Evolutionary conservation across 371 early-diverging fungal species (phyloP).

Genomic region (Mortierella sp.): DNA sequence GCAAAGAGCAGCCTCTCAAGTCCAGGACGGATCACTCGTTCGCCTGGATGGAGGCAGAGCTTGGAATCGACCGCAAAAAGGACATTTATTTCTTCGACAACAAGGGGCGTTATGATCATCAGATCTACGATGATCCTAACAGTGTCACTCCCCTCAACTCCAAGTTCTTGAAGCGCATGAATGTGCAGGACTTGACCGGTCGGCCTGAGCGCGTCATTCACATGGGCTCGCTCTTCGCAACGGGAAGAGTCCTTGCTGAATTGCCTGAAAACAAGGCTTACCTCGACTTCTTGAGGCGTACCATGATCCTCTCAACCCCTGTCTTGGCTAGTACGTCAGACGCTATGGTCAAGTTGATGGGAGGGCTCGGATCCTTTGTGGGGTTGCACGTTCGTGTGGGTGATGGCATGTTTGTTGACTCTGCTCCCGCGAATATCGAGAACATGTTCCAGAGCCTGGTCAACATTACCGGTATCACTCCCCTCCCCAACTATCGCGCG

Average conservation of each 20-base stretch:
- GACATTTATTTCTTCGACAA: constrained; percentile 63
- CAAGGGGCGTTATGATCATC: constrained; percentile 64
- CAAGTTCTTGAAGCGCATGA: constrained; percentile 56
- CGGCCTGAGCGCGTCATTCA: constrained; percentile 58
- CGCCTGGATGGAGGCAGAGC: constrained; percentile 44
- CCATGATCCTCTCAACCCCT: constrained; percentile 64
- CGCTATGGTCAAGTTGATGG: constrained; percentile 59
- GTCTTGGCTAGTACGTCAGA: constrained; percentile 58
- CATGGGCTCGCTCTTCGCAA: constrained; percentile 70
- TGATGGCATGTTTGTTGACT: constrained; percentile 61
- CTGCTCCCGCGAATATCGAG: constrained; percentile 39
- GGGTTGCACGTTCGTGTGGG: constrained; percentile 64
- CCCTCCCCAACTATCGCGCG: constrained; percentile 22
- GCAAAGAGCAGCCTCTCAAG: constrained; percentile 42
- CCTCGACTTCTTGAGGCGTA: constrained; percentile 54
- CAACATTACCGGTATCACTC: constrained; percentile 39
- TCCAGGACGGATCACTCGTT: constrained; percentile 41
- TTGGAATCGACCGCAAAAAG: constrained; percentile 47
- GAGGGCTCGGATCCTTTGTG: constrained; percentile 61
- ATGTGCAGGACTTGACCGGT: constrained; percentile 58
- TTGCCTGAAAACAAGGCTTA: constrained; percentile 56
- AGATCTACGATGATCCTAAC: constrained; percentile 65
- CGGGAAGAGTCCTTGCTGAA: constrained; percentile 65
- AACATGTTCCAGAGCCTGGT: constrained; percentile 40
- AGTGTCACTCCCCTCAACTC: constrained; percentile 56